These are phyloP conservation scores for Globisporangium okanoganense DNA, from an alignment of 352 stramenopile species.

Conservation along the genomic window DNA sequence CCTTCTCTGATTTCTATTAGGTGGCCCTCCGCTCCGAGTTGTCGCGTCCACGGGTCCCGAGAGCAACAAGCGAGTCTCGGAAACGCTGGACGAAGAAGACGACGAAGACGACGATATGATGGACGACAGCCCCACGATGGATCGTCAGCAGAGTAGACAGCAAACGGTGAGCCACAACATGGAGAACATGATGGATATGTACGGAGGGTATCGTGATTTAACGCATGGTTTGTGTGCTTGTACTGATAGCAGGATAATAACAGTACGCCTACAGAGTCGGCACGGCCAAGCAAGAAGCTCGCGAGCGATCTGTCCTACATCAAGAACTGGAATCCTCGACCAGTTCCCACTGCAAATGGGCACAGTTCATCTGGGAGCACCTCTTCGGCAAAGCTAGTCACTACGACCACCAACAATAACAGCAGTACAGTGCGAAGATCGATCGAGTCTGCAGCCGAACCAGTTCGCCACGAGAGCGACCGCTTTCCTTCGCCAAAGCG, in stretches of 20 bases:
- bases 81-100: conserved; percentile 42
- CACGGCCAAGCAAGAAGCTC: conserved; percentile 12
- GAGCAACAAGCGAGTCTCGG: conserved; percentile 18
- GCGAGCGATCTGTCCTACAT: conserved; percentile 36
- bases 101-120: conserved; percentile 33
- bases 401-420: not conserved
- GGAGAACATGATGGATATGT: not conserved
- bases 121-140: conserved; percentile 14
- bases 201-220: not conserved
- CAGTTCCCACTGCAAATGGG: conserved; percentile 7
- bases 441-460: conserved; percentile 5
- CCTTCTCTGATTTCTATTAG: not conserved
- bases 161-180: conserved; percentile 13
- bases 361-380: not conserved
- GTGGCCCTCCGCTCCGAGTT: conserved; percentile 44
- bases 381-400: not conserved
- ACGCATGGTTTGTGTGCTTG: not conserved
- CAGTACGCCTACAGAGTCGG: conserved; percentile 6
- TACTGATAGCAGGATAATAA: not conserved
- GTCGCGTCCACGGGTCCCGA: conserved; percentile 26
- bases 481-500: conserved; percentile 48
- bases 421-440: conserved; percentile 5
- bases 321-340: conserved; percentile 37
- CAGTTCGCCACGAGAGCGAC: conserved; percentile 4
- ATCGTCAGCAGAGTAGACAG: conserved; percentile 13